Evolutionary conservation across 2,329 filamentous ascomycete species (phyloP).

Genomic region (Truncatella angustata): DNA sequence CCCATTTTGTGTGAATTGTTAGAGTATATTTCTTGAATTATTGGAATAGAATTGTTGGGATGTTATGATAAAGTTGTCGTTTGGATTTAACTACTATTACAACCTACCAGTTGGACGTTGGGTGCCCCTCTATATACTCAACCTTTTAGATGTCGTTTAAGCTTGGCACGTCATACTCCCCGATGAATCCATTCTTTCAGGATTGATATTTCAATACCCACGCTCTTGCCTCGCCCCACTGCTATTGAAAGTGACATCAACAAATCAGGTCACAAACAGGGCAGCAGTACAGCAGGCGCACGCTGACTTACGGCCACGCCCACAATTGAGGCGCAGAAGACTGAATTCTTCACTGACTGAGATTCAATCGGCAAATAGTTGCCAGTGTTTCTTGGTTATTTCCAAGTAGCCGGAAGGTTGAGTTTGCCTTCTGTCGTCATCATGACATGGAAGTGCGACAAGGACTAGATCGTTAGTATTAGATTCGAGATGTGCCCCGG

Average conservation of each 20-base stretch:
- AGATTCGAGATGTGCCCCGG: too few species aligned
- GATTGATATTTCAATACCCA: not conserved
- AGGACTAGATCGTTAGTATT: too few species aligned
- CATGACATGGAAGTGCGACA: too few species aligned
- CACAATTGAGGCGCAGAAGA: not conserved
- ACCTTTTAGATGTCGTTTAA: not conserved
- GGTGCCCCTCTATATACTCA: not conserved
- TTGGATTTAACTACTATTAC: not conserved
- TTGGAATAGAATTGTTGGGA: not conserved
- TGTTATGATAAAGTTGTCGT: not conserved
- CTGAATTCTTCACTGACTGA: not conserved
- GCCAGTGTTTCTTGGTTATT: not conserved
- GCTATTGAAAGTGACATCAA: not conserved
- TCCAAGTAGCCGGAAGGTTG: not conserved
- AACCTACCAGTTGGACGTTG: not conserved
- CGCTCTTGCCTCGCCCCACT: not conserved
- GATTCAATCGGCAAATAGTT: not conserved
- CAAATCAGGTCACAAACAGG: not conserved
- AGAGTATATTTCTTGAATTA: not conserved
- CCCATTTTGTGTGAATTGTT: slow-evolving; percentile 17
- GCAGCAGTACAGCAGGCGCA: not conserved
- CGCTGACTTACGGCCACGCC: not conserved
- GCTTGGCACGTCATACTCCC: not conserved
- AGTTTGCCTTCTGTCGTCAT: not conserved
- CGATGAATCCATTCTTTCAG: too few species aligned